Evolutionary conservation across 179 eudicot species (phyloP).

Genomic region (Corrigiola litoralis): DNA sequence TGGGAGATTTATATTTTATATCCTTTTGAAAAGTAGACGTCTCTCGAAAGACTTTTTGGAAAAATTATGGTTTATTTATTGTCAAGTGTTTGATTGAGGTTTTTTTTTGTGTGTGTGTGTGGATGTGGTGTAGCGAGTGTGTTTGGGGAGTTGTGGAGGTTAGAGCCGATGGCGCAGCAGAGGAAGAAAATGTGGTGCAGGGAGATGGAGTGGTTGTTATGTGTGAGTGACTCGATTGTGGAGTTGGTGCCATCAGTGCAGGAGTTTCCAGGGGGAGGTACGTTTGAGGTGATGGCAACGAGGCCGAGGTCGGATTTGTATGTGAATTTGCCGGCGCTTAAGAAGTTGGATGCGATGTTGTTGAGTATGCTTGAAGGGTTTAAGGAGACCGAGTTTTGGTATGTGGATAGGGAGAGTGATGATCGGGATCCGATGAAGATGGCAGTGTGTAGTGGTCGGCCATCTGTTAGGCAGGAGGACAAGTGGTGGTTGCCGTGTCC

Average conservation of each 20-base stretch:
- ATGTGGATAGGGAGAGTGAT: conserved; percentile 49
- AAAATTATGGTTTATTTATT: neutral
- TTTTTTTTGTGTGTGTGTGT: neutral
- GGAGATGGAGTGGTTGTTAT: conserved; percentile 90
- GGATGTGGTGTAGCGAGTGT: conserved; percentile 54
- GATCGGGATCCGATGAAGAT: conserved; percentile 28
- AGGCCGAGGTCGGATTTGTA: conserved; percentile 75
- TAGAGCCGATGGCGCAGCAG: conserved; percentile 72
- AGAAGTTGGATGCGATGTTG: conserved; percentile 85
- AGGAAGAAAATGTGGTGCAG: conserved; percentile 86
- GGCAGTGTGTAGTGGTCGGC: conserved; percentile 46
- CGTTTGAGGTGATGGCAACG: conserved; percentile 82
- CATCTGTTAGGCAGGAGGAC: conserved; percentile 85
- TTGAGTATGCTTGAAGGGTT: conserved; percentile 83
- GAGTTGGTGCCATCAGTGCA: conserved; percentile 84
- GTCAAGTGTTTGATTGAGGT: neutral
- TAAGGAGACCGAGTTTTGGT: conserved; percentile 79
- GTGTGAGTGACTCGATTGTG: conserved; percentile 86
- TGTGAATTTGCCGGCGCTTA: conserved; percentile 85
- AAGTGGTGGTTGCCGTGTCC: conserved; percentile 99
- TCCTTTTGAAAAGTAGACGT: too few relatives aligned
- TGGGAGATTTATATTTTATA: too few relatives aligned
- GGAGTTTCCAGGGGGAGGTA: conserved; percentile 71
- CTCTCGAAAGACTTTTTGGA: too few relatives aligned
- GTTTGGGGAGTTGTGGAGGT: conserved; percentile 86